phyloP scores from a whole-genome alignment of 768 basidiomycete genomes.

The Russula olivacea region DNA sequence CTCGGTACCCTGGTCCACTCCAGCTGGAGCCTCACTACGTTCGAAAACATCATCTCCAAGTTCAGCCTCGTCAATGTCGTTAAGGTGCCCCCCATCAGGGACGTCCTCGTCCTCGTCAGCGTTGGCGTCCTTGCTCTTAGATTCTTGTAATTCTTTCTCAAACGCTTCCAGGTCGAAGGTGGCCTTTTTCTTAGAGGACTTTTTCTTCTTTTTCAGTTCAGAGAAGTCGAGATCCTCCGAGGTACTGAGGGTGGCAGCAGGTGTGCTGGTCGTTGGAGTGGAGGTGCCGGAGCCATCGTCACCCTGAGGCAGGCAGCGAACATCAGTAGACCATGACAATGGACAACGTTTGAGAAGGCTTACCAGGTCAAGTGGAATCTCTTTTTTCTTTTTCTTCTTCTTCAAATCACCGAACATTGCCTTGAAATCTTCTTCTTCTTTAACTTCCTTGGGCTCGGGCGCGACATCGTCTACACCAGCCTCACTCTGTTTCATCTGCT shows the following conservation, averaged over 20 bases:
- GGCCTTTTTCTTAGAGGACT: slow-evolving; percentile 79
- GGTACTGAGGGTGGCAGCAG: slow-evolving; percentile 28
- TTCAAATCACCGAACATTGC: slow-evolving; percentile 85
- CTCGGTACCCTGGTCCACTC: slow-evolving; percentile 70
- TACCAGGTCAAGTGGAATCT: slow-evolving; percentile 78
- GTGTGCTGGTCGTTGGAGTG: slow-evolving; percentile 41
- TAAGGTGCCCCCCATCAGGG: slow-evolving; percentile 58
- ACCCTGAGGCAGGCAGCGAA: slow-evolving; percentile 36
- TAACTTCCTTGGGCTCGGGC: slow-evolving; percentile 40
- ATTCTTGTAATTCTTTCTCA: slow-evolving; percentile 81
- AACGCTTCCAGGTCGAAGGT: slow-evolving; percentile 89
- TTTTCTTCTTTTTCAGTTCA: slow-evolving; percentile 97
- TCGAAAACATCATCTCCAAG: slow-evolving; percentile 88
- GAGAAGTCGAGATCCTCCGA: slow-evolving; percentile 87
- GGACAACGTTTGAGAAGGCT: slow-evolving; percentile 25
- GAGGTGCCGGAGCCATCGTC: slow-evolving; percentile 61
- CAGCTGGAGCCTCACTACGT: slow-evolving; percentile 41
- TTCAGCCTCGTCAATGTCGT: slow-evolving; percentile 72
- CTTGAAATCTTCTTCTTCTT: slow-evolving; percentile 70
- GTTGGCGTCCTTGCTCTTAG: slow-evolving; percentile 53
- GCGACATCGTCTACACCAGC: slow-evolving; percentile 32
- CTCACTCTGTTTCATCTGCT: slow-evolving; percentile 57
- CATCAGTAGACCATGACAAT: neutral
- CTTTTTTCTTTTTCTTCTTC: slow-evolving; percentile 91
- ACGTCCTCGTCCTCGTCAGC: slow-evolving; percentile 52